Evolutionary conservation across 2,329 filamentous ascomycete species (phyloP).

Genomic region (Ambrosiella xylebori): DNA sequence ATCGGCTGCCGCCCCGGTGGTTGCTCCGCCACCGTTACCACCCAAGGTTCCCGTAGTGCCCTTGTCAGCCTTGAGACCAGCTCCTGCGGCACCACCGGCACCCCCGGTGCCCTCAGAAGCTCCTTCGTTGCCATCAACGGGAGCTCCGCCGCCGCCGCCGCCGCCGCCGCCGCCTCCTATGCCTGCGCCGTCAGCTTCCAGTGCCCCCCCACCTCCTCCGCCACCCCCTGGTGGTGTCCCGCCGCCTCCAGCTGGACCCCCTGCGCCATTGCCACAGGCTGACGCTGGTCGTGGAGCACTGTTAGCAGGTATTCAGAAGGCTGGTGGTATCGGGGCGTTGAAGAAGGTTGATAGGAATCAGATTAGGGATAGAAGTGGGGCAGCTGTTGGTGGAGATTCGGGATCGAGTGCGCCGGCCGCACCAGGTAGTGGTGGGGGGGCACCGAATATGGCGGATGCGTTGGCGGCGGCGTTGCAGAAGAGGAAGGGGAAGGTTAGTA

Average conservation of each 20-base stretch:
- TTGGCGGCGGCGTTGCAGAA: constrained; percentile 61
- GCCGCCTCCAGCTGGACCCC: constrained; percentile 20
- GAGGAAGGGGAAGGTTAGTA: constrained; percentile 84
- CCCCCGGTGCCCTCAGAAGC: constrained; percentile 25
- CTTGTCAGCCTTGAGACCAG: constrained; percentile 7
- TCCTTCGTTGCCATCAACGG: constrained; percentile 32
- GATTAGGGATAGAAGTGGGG: constrained; percentile 55
- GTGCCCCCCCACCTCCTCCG: constrained; percentile 24
- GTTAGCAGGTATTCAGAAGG: constrained; percentile 54
- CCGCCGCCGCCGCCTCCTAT: constrained; percentile 29
- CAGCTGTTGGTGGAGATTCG: constrained; percentile 33
- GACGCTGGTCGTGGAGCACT: constrained; percentile 36
- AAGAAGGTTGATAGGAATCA: constrained; percentile 58
- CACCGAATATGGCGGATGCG: constrained; percentile 63
- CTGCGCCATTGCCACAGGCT: constrained; percentile 35
- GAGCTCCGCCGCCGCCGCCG: constrained; percentile 32
- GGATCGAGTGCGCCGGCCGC: constrained; percentile 35
- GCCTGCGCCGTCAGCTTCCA: constrained; percentile 28
- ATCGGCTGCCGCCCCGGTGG: constrained; percentile 15
- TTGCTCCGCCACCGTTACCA: constrained; percentile 20
- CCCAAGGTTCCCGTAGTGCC: constrained; percentile 7
- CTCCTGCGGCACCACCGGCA: constrained; percentile 13
- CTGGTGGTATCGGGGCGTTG: constrained; percentile 47
- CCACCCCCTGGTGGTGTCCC: constrained; percentile 23
- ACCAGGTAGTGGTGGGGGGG: constrained; percentile 34